A percentile compares a stretch with the other conserved stretches of the same genome.
phyloP scores from a whole-genome alignment of 495 filamentous ascomycete genomes.

The Penicillium argentinense region DNA sequence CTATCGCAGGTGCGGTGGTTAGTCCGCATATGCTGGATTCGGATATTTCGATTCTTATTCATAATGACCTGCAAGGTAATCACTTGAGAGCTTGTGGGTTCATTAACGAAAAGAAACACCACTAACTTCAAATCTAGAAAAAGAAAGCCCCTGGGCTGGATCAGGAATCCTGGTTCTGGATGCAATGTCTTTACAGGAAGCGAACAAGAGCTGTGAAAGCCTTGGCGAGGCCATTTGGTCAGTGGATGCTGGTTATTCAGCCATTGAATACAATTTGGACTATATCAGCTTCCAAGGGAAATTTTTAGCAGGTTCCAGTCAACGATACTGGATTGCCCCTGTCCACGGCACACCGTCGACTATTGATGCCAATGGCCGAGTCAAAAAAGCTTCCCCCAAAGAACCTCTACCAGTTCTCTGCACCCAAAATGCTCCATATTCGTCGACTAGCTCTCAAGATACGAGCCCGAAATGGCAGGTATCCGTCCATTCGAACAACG shows the following conservation, averaged over 20 bases:
- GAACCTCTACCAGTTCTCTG: constrained; percentile 17
- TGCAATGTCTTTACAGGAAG: constrained; percentile 16
- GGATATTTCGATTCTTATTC: constrained; percentile 23
- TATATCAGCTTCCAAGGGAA: constrained; percentile 15
- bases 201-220: constrained; percentile 12
- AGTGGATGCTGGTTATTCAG: background rate
- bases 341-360: constrained; percentile 7
- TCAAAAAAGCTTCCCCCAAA: constrained; percentile 8
- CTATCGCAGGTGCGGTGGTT: constrained; percentile 6
- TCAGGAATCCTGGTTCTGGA: constrained; percentile 22
- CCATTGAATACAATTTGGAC: constrained; percentile 9
- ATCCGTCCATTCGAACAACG: constrained; percentile 17
- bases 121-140: constrained; percentile 7
- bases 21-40: constrained; percentile 14
- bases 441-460: constrained; percentile 12
- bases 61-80: constrained; percentile 23
- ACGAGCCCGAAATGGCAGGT: constrained; percentile 18
- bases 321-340: constrained; percentile 18
- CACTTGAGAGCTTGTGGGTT: background rate
- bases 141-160: constrained; percentile 11
- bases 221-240: constrained; percentile 20
- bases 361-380: constrained; percentile 9
- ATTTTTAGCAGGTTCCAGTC: too few relatives aligned
- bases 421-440: constrained; percentile 21
- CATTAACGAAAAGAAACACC: background rate